phyloP scores from a whole-genome alignment of 2,329 filamentous ascomycete genomes.

The Phyllosticta capitalensis region DNA sequence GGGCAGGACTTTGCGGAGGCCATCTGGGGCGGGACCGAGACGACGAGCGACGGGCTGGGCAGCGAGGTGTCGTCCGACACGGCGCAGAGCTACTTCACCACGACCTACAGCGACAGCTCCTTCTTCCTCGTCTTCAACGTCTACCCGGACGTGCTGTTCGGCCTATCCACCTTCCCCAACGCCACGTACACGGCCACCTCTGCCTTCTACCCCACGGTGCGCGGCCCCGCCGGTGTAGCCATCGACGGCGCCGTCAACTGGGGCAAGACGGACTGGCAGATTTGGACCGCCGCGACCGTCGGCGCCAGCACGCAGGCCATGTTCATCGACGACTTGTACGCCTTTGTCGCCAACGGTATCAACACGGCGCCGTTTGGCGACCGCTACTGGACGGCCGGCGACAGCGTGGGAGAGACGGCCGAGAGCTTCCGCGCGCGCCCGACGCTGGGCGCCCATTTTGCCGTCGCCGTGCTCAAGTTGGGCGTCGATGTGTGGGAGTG shows the following conservation, averaged over 20 bases:
- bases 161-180: conserved; percentile 29
- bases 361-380: conserved; percentile 38
- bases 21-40: conserved; percentile 8
- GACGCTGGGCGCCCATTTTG: conserved; percentile 36
- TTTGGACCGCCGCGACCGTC: conserved; percentile 29
- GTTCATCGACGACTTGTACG: conserved; percentile 34
- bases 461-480: conserved; percentile 28
- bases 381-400: conserved; percentile 30
- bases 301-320: conserved; percentile 10
- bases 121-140: conserved; percentile 35
- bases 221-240: conserved; percentile 29
- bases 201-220: conserved; percentile 28
- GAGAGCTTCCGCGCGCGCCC: conserved; percentile 28
- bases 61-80: conserved; percentile 8
- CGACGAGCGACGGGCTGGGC: conserved; percentile 8
- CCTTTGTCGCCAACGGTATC: conserved; percentile 33
- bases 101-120: conserved; percentile 27
- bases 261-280: conserved; percentile 38
- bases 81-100: conserved; percentile 30
- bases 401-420: conserved; percentile 15
- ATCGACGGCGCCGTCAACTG: conserved; percentile 32
- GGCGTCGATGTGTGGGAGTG: background rate
- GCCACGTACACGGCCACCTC: conserved; percentile 28
- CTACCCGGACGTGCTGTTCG: conserved; percentile 32
- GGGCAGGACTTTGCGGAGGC: conserved; percentile 22